These are phyloP conservation scores for Naganishia albida DNA, from an alignment of 1,284 basidiomycete genomes.

Conservation along the genomic window DNA sequence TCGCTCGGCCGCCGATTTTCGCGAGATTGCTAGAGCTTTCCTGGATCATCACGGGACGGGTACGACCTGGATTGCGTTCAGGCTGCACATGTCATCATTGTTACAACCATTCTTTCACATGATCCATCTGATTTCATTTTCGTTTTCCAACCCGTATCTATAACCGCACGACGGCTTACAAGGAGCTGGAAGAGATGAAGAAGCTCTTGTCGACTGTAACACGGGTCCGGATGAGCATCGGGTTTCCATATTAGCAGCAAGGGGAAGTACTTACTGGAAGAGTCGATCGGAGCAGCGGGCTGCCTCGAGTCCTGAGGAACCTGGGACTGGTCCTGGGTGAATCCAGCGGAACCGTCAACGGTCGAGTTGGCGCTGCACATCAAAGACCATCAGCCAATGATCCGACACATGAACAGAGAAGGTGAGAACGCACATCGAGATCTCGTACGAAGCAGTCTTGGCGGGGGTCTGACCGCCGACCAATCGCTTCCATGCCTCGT, in stretches of 20 bases:
- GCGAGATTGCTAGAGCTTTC: constrained; percentile 21
- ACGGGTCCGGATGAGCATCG: too few species aligned
- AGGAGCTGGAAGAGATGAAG: constrained; percentile 65
- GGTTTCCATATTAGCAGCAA: constrained; percentile 14
- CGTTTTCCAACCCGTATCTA: neutral
- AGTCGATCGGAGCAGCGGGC: constrained; percentile 81
- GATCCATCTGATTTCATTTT: neutral
- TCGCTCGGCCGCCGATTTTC: neutral
- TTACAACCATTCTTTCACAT: constrained; percentile 5
- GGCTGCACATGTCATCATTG: constrained; percentile 8
- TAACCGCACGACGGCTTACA: constrained; percentile 25
- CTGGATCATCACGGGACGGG: neutral
- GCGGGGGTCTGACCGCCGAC: constrained; percentile 74
- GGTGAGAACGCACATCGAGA: constrained; percentile 73
- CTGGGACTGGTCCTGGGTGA: constrained; percentile 66
- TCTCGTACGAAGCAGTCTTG: constrained; percentile 69
- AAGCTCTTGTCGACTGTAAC: constrained; percentile 47
- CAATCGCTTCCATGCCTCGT: constrained; percentile 97
- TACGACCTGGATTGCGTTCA: too few species aligned
- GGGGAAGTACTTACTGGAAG: constrained; percentile 66
- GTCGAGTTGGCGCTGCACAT: constrained; percentile 61
- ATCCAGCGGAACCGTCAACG: constrained; percentile 71
- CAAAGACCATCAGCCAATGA: constrained; percentile 17
- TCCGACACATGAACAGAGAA: constrained; percentile 19
- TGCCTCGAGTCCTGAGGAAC: constrained; percentile 74